Evolutionary conservation across 1,284 basidiomycete species (phyloP).

Genomic region (Fomitopsis pinicola): DNA sequence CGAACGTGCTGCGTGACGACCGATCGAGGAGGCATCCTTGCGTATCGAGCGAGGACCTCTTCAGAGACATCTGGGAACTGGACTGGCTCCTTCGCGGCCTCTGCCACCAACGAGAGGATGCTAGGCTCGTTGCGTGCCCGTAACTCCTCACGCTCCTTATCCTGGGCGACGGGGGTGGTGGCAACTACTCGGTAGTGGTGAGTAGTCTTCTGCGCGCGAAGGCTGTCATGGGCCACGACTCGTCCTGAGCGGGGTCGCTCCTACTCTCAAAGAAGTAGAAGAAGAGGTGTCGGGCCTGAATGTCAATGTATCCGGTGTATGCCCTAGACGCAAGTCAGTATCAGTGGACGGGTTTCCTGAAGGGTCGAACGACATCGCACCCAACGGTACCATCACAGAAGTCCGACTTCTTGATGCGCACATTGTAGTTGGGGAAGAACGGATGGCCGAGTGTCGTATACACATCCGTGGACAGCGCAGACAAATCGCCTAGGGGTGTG

Average conservation of each 20-base stretch:
- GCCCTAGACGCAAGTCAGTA: not conserved
- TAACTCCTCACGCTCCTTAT: too few species aligned
- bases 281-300: conserved; percentile 69
- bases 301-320: conserved; percentile 58
- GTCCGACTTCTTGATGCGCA: conserved; percentile 42
- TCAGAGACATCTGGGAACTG: too few species aligned
- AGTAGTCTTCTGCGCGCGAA: not conserved
- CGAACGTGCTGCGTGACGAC: too few species aligned
- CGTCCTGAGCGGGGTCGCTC: conserved; percentile 58
- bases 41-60: too few species aligned
- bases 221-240: conserved; percentile 17
- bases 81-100: too few species aligned
- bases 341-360: not conserved
- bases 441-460: conserved; percentile 51
- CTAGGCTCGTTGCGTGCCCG: too few species aligned
- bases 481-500: conserved; percentile 37
- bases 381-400: conserved; percentile 24
- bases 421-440: conserved; percentile 45
- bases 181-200: not conserved
- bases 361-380: conserved; percentile 7
- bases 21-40: too few species aligned
- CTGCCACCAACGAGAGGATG: too few species aligned
- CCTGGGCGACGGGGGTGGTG: not conserved
- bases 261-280: conserved; percentile 80
- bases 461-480: conserved; percentile 30